Conservation (phyloP, 148 eudicot genomes). For the Suaeda aralocaspica region DNA sequence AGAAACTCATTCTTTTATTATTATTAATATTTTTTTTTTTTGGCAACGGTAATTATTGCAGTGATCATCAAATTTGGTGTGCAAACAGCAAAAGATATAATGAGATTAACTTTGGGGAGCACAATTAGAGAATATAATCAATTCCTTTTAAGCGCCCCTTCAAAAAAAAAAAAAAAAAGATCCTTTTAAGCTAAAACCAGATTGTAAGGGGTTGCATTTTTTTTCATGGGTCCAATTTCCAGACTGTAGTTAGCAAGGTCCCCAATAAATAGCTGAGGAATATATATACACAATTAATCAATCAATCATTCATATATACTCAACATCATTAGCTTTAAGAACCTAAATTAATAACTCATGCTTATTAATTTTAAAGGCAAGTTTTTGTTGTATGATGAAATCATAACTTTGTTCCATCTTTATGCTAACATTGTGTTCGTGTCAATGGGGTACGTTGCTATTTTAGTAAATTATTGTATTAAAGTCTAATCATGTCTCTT, state of each 20-base stretch:
- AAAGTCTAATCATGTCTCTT: too few relatives aligned
- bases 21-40: too few relatives aligned
- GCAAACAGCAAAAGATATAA: too few relatives aligned
- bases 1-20: too few relatives aligned
- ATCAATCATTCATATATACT: conserved; percentile 16
- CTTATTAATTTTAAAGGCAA: not conserved
- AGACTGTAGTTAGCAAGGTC: conserved; percentile 28
- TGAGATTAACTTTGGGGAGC: conserved; percentile 22
- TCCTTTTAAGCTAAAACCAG: conserved; percentile 22
- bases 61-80: too few relatives aligned
- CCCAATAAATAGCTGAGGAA: not conserved
- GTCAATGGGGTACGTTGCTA: not conserved
- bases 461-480: too few relatives aligned
- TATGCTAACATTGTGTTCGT: not conserved
- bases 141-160: not conserved
- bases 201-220: conserved; percentile 21
- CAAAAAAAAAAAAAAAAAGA: too few relatives aligned
- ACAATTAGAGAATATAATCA: conserved; percentile 20
- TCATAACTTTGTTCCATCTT: not conserved
- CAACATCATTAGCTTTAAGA: conserved; percentile 7
- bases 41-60: too few relatives aligned
- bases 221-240: conserved; percentile 20
- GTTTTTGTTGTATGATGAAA: conserved; percentile 11
- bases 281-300: not conserved
- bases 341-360: too few relatives aligned